Evolutionary conservation across 2,329 filamentous ascomycete genomes (phyloP).

Genomic region (Fusarium verrucosum): DNA sequence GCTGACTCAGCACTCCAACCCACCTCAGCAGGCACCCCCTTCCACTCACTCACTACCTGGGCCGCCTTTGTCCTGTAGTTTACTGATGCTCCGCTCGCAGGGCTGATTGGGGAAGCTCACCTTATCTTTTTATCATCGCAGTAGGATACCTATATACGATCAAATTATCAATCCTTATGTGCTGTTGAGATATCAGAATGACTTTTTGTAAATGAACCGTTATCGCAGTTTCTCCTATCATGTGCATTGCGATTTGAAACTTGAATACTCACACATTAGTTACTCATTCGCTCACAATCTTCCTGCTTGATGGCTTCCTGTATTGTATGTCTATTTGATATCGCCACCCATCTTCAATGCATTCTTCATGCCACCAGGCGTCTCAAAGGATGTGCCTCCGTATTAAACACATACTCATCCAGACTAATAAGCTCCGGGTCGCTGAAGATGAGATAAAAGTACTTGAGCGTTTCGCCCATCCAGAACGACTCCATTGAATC

Average conservation of each 20-base stretch:
- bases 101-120: slow-evolving; percentile 23
- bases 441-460: slow-evolving; percentile 44
- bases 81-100: slow-evolving; percentile 26
- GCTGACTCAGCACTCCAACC: slow-evolving; percentile 38
- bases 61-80: background rate
- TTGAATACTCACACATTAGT: background rate
- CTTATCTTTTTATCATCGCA: background rate
- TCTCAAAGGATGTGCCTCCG: slow-evolving; percentile 40
- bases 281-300: background rate
- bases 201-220: background rate
- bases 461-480: slow-evolving; percentile 47
- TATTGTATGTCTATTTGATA: background rate
- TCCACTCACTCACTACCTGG: background rate
- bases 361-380: slow-evolving; percentile 16
- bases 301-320: background rate
- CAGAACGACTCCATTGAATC: slow-evolving; percentile 69
- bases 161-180: background rate
- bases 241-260: background rate
- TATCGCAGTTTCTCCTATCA: background rate
- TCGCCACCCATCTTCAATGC: background rate
- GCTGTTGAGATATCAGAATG: background rate
- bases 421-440: slow-evolving; percentile 56
- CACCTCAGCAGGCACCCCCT: background rate
- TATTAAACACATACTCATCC: slow-evolving; percentile 44
- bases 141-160: background rate